phyloP scores from a whole-genome alignment of 2,329 filamentous ascomycete species.

The Dichotomopilus funicola region DNA sequence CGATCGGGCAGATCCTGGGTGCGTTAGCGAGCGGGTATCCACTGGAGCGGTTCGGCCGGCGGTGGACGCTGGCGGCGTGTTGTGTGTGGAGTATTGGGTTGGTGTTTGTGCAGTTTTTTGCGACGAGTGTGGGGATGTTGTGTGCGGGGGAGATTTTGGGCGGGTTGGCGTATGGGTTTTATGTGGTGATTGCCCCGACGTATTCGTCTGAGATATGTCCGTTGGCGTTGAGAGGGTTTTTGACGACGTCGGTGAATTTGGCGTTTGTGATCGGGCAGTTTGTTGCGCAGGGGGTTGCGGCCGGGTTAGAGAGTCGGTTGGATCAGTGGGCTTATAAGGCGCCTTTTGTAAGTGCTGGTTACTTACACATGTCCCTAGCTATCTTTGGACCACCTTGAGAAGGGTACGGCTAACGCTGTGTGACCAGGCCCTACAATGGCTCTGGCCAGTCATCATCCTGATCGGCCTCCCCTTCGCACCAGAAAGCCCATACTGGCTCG shows the following conservation, averaged over 20 bases:
- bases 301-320: constrained; percentile 34
- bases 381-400: too few species aligned
- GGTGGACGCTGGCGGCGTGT: constrained; percentile 39
- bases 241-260: constrained; percentile 55
- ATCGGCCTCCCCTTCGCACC: constrained; percentile 42
- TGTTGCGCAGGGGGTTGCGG: constrained; percentile 43
- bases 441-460: constrained; percentile 41
- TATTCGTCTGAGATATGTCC: constrained; percentile 51
- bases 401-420: neutral
- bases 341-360: too few species aligned
- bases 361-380: too few species aligned
- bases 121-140: constrained; percentile 46
- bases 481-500: constrained; percentile 46
- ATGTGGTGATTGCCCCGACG: constrained; percentile 50
- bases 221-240: constrained; percentile 47
- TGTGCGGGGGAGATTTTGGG: constrained; percentile 56
- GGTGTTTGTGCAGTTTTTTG: constrained; percentile 59
- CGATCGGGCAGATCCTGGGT: constrained; percentile 51
- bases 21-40: constrained; percentile 44
- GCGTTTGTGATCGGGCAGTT: constrained; percentile 59
- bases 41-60: constrained; percentile 41
- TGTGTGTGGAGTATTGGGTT: constrained; percentile 42
- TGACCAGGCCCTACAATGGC: constrained; percentile 39
- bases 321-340: constrained; percentile 45
- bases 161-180: constrained; percentile 44